Percentiles rank a stretch among this genome's conserved stretches.
phyloP scores from a whole-genome alignment of 2,329 filamentous ascomycete species.

The Aspergillus sp. region DNA sequence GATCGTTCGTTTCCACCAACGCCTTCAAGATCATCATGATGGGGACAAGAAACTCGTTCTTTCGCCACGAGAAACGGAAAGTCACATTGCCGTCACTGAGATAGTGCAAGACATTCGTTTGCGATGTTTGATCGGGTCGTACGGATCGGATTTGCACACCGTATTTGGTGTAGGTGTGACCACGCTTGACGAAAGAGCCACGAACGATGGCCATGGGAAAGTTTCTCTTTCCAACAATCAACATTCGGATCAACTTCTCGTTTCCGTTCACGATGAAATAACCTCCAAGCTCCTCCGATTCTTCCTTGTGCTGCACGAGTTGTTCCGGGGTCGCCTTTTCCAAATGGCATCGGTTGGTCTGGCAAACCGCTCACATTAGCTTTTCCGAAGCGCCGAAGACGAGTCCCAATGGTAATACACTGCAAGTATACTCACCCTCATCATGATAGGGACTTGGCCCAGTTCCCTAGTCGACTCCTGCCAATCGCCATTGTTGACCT shows the following conservation, averaged over 20 bases:
- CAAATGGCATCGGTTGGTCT: constrained; percentile 89
- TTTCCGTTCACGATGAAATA: constrained; percentile 98
- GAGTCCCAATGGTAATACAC: not conserved
- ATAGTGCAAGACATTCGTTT: constrained; percentile 96
- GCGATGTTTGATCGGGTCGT: constrained; percentile 94
- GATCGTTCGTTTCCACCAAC: constrained; percentile 90
- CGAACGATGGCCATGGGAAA: constrained; percentile 93
- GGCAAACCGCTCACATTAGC: constrained; percentile 1
- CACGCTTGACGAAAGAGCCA: constrained; percentile 84
- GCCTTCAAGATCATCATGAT: constrained; percentile 97
- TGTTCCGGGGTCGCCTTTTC: constrained; percentile 79
- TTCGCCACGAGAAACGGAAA: constrained; percentile 96
- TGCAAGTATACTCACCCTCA: constrained; percentile 62
- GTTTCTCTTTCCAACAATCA: constrained; percentile 87
- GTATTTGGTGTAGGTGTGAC: constrained; percentile 80
- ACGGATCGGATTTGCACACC: constrained; percentile 91
- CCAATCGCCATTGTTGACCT: constrained; percentile 82
- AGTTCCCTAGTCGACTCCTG: constrained; percentile 80
- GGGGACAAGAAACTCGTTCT: constrained; percentile 94
- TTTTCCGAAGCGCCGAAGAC: not conserved
- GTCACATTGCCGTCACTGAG: constrained; percentile 93
- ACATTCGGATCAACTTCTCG: constrained; percentile 91
- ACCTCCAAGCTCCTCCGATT: constrained; percentile 91
- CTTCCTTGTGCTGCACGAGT: constrained; percentile 84
- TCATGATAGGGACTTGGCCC: constrained; percentile 88